Conservation (phyloP, 129 eudicot genomes). For the Heracleum sosnowskyi region DNA sequence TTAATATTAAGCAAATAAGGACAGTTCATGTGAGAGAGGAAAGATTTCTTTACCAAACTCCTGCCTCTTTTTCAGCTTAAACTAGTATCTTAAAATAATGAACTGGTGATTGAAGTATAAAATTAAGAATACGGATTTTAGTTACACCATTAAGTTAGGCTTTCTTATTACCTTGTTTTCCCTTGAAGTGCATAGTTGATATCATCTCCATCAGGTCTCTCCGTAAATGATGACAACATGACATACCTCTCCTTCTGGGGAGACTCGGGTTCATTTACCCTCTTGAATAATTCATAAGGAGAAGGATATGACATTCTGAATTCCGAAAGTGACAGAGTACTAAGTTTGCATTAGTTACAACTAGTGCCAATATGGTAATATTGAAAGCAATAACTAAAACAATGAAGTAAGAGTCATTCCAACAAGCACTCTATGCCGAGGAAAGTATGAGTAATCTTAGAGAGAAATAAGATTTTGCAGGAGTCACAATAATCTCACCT, state of each 20-base stretch:
- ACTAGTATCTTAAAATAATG: neutral
- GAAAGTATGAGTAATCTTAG: neutral
- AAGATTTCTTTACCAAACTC: conserved; percentile 69
- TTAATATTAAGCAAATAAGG: conserved; percentile 4
- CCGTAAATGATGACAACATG: conserved; percentile 51
- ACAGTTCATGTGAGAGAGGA: neutral
- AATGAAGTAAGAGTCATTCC: neutral
- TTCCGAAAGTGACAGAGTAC: neutral
- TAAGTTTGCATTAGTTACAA: neutral
- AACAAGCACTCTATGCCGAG: neutral
- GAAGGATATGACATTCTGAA: conserved; percentile 86
- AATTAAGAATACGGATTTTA: neutral
- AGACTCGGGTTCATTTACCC: conserved; percentile 45
- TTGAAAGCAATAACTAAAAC: neutral
- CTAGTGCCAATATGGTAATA: neutral
- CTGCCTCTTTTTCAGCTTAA: conserved; percentile 41
- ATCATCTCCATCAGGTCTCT: conserved; percentile 71
- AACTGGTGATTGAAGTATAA: neutral
- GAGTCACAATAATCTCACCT: conserved; percentile 46
- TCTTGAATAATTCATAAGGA: conserved; percentile 72
- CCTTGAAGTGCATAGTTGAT: conserved; percentile 86
- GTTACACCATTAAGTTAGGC: neutral
- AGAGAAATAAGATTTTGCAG: neutral
- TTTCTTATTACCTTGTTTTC: conserved; percentile 49
- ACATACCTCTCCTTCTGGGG: conserved; percentile 75